Percentiles rank a stretch among this genome's conserved stretches.
phyloP scores from a whole-genome alignment of 2,329 filamentous ascomycete species.

The Neopestalotiopsis sp. region DNA sequence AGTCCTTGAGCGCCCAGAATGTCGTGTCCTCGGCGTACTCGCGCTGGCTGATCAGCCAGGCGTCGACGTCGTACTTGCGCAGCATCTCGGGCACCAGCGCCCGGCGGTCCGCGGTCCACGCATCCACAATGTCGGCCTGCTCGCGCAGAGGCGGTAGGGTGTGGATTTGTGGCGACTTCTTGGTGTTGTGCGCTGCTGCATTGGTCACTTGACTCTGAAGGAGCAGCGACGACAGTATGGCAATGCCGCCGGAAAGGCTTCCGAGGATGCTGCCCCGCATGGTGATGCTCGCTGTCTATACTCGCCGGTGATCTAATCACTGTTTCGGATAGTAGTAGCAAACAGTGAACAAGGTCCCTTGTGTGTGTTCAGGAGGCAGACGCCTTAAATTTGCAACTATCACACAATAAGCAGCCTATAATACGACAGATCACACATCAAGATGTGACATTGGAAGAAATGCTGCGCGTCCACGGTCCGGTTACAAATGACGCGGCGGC shows the following conservation, averaged over 20 bases:
- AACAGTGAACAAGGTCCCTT: background rate
- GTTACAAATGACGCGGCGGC: conserved; percentile 4
- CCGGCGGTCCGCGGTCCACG: conserved; percentile 49
- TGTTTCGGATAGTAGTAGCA: background rate
- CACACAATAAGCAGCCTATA: background rate
- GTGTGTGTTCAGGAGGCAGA: background rate
- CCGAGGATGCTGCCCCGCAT: conserved; percentile 17
- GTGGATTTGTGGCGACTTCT: conserved; percentile 39
- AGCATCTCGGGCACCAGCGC: conserved; percentile 46
- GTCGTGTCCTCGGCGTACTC: conserved; percentile 57
- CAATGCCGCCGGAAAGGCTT: background rate
- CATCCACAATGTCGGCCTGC: conserved; percentile 47
- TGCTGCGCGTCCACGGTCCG: background rate
- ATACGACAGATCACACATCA: background rate
- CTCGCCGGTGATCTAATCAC: background rate
- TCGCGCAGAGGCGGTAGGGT: conserved; percentile 47
- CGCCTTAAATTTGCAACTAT: background rate
- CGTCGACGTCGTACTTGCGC: conserved; percentile 50
- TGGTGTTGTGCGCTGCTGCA: background rate
- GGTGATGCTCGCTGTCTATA: background rate
- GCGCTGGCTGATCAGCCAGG: conserved; percentile 56
- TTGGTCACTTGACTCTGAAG: background rate
- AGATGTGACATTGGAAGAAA: background rate
- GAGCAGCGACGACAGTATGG: background rate
- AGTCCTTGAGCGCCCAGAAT: conserved; percentile 55